Evolutionary conservation across 2,329 filamentous ascomycete genomes (phyloP), one percentile per base, ranked within the genome.

Genomic region (Botrytis byssoidea): DNA sequence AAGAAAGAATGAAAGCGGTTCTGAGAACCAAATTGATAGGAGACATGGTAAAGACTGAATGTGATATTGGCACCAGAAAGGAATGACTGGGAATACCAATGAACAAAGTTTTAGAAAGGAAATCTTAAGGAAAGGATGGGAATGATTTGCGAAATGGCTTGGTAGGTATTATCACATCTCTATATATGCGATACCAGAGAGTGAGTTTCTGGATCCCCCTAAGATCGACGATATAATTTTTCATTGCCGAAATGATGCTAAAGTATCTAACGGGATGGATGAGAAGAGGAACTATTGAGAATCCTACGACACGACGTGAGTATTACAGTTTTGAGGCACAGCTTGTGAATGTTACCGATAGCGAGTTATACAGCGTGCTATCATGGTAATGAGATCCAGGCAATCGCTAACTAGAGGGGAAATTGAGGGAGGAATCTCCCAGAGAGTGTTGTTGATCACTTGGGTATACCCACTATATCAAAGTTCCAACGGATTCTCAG

Each of bases 1-100:
- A 57, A 32, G 66, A 68, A 68, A 68, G 35, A 68, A 68, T 68
- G 66, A 68, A 68, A 16, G 25, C 48, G 48, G 46, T 68, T 20
- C 18, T 32, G 18, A 68, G 18, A 51, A 68, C 35, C n/a, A 42
- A 42, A 42, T 68, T 57, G 48, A 57, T 5, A 25, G 37, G 6
- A 32, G 48, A 29, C 66, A 68, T 68, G 16, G 35, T 68, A 68
- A 68, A 16, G 66, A 68, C 35, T 57, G 48, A 40, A 57, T 9
- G 0, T 57, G 25, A n/a, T 9, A 42, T 10, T 29, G 48, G 6
- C 5, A 5, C 48, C 48, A 42, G 18, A 44, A 69, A 69, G 0
- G 48, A 69, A 44, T 25, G 66, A 69, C 48, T 68, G 48, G 48
- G 40, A 32, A n/a, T 6, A 25, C 12, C 35, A 69, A 57, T 10